These are phyloP conservation scores for Xylaria intraflava DNA, from an alignment of 495 filamentous ascomycete genomes.

Conservation along the genomic window DNA sequence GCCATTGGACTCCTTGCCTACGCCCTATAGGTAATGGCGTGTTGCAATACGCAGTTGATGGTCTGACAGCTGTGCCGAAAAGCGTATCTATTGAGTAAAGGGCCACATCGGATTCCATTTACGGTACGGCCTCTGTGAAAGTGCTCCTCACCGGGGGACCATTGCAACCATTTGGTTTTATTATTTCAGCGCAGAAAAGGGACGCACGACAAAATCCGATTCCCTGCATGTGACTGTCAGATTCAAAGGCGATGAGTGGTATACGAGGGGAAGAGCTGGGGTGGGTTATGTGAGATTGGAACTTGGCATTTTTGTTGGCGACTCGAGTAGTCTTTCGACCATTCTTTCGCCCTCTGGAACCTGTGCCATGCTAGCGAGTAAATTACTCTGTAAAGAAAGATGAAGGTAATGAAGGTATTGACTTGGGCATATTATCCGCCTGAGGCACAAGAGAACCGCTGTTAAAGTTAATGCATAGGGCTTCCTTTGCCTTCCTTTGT, in stretches of 20 bases:
- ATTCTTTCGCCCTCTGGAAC: neutral
- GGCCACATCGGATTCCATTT: neutral
- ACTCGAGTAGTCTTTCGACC: conserved; percentile 2
- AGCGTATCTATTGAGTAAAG: neutral
- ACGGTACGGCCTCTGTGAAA: neutral
- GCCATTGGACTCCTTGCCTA: conserved; percentile 32
- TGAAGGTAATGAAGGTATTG: too few relatives aligned
- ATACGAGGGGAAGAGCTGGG: conserved; percentile 13
- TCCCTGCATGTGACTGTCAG: conserved; percentile 20
- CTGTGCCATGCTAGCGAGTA: neutral
- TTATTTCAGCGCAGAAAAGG: conserved; percentile 1
- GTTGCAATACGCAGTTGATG: conserved; percentile 1
- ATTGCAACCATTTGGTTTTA: conserved; percentile 1
- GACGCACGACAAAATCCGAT: conserved; percentile 10
- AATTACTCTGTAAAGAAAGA: neutral
- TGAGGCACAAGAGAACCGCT: conserved; percentile 1
- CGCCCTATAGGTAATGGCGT: conserved; percentile 23
- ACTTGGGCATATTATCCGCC: too few relatives aligned
- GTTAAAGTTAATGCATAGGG: neutral
- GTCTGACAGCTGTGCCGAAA: neutral
- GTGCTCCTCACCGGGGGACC: neutral
- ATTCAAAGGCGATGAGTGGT: conserved; percentile 16
- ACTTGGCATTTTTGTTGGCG: conserved; percentile 11
- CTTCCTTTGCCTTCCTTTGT: neutral
- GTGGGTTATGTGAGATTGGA: conserved; percentile 15